Percentiles rank a stretch among this genome's conserved stretches.
These are phyloP conservation scores for Suillus lakei DNA, from an alignment of 768 basidiomycete species.

Conservation along the genomic window DNA sequence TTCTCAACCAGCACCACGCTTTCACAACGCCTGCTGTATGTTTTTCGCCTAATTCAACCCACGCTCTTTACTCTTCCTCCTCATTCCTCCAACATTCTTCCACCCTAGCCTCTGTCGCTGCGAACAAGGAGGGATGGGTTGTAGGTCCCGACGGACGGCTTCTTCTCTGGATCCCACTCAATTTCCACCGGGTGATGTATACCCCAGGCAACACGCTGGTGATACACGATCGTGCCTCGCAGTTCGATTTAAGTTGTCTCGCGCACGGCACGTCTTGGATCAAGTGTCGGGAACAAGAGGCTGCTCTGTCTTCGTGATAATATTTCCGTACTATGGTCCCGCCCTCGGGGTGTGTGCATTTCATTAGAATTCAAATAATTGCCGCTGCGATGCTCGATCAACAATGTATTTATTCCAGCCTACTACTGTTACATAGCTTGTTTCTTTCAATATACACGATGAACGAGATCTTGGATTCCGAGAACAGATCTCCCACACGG, in stretches of 20 bases:
- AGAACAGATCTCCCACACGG: too few relatives aligned
- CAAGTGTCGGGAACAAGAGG: background rate
- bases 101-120: background rate
- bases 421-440: too few relatives aligned
- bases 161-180: conserved; percentile 4
- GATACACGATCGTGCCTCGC: background rate
- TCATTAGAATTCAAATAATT: too few relatives aligned
- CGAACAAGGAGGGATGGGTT: background rate
- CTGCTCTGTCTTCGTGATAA: too few relatives aligned
- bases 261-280: background rate
- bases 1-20: background rate
- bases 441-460: too few relatives aligned
- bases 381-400: too few relatives aligned
- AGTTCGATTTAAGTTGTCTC: background rate
- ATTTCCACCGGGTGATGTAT: background rate
- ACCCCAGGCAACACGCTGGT: conserved; percentile 1
- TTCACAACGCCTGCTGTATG: background rate
- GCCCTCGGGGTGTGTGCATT: too few relatives aligned
- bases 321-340: too few relatives aligned
- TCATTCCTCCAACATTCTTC: background rate
- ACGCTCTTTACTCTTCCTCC: background rate
- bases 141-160: background rate
- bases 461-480: too few relatives aligned
- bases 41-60: background rate
- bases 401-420: too few relatives aligned